phyloP scores from a whole-genome alignment of 805 yeast genomes.

The Candida ortonii region DNA sequence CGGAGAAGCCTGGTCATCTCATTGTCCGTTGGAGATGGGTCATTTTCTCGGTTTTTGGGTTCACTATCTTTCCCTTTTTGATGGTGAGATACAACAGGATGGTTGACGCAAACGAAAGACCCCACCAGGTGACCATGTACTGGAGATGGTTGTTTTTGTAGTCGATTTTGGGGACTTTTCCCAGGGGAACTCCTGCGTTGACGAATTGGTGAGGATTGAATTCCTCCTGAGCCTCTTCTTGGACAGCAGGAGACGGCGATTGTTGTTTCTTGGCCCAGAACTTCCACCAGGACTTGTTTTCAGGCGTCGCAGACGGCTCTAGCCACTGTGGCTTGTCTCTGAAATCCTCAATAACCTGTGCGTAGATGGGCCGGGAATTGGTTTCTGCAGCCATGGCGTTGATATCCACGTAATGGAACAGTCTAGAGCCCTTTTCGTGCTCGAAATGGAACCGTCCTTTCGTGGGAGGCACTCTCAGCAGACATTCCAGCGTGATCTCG shows the following conservation, averaged over 20 bases:
- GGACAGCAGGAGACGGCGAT: no score
- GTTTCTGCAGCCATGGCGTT: conserved; percentile 72
- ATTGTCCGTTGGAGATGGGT: conserved; percentile 44
- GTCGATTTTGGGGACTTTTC: conserved; percentile 75
- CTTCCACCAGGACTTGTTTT: conserved; percentile 27
- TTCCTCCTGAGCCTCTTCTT: no score
- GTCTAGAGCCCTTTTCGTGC: conserved; percentile 60
- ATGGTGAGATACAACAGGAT: conserved; percentile 58
- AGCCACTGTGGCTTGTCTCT: conserved; percentile 57
- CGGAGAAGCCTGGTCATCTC: conserved; percentile 35
- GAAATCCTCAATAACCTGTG: conserved; percentile 69
- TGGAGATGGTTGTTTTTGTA: conserved; percentile 88
- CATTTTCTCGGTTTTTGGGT: conserved; percentile 45
- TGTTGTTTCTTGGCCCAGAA: conserved; percentile 25
- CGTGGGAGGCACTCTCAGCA: conserved; percentile 65
- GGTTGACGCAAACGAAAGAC: conserved; percentile 70
- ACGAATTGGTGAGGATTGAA: conserved; percentile 57
- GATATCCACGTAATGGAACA: conserved; percentile 79
- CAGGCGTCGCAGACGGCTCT: conserved; percentile 4
- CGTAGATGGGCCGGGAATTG: conserved; percentile 67
- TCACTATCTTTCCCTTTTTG: conserved; percentile 38
- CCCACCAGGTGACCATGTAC: conserved; percentile 94
- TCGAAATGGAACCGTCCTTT: conserved; percentile 67
- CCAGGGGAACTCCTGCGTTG: conserved; percentile 87
- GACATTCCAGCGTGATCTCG: conserved; percentile 66